phyloP scores from a whole-genome alignment of 2,329 filamentous ascomycete species.

The Ceratocystis colombiana region DNA sequence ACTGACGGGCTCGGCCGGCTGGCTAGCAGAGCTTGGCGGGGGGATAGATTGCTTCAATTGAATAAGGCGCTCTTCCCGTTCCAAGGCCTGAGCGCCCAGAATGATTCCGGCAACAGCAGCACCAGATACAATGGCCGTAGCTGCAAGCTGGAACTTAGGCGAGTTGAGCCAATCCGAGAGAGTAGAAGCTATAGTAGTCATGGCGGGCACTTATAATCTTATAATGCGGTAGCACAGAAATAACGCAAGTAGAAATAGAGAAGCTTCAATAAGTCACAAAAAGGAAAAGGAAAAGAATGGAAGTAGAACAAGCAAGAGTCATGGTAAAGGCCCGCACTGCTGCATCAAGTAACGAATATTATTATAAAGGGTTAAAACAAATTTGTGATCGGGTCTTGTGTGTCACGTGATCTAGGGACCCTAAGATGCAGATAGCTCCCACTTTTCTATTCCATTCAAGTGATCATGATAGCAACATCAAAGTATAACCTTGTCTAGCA shows the following conservation, averaged over 20 bases:
- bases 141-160: constrained; percentile 52
- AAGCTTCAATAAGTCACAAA: neutral
- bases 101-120: constrained; percentile 51
- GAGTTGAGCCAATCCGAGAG: constrained; percentile 29
- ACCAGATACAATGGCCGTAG: constrained; percentile 58
- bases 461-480: neutral
- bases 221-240: neutral
- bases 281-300: neutral
- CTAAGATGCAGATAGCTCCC: neutral
- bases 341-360: neutral
- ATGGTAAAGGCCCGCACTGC: neutral
- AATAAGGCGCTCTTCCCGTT: constrained; percentile 44
- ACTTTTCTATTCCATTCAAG: neutral
- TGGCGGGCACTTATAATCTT: neutral
- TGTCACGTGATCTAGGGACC: neutral
- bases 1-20: constrained; percentile 25
- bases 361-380: neutral
- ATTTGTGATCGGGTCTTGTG: neutral
- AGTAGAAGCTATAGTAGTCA: constrained; percentile 24
- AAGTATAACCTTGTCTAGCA: neutral
- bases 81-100: constrained; percentile 52
- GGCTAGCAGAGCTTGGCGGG: constrained; percentile 28
- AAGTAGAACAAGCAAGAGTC: constrained; percentile 22
- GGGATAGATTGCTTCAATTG: constrained; percentile 54
- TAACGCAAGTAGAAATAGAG: neutral